These are phyloP conservation scores for Aspergillus oerlinghausenensis DNA, from an alignment of 2,329 filamentous ascomycete species.

Conservation along the genomic window DNA sequence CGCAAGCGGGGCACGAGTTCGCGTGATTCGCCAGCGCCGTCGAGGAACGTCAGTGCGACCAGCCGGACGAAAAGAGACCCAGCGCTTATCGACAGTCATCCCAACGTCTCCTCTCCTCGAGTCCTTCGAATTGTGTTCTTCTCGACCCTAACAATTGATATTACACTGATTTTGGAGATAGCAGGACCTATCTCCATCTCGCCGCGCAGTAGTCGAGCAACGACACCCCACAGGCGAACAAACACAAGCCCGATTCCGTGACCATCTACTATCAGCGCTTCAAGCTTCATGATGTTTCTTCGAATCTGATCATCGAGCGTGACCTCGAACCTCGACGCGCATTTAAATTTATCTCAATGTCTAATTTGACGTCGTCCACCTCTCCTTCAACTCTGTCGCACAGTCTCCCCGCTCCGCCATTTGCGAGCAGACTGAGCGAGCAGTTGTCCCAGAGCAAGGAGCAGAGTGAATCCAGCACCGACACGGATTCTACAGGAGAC, in stretches of 20 bases:
- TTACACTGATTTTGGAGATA: not conserved
- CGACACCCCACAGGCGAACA: not conserved
- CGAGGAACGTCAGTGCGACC: not conserved
- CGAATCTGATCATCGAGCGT: not conserved
- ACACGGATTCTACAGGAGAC: slow-evolving; percentile 7
- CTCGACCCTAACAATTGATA: not conserved
- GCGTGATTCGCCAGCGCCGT: not conserved
- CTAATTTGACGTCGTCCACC: slow-evolving; percentile 19
- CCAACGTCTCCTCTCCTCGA: not conserved
- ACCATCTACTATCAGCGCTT: not conserved
- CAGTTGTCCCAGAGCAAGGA: slow-evolving; percentile 28
- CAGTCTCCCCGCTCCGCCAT: slow-evolving; percentile 17
- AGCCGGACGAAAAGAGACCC: not conserved
- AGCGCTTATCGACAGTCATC: not conserved
- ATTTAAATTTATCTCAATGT: slow-evolving; percentile 2
- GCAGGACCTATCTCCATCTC: not conserved
- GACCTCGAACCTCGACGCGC: slow-evolving; percentile 7
- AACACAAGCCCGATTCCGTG: not conserved
- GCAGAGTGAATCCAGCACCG: slow-evolving; percentile 11
- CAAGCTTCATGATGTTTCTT: slow-evolving; percentile 2
- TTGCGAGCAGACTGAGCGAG: slow-evolving; percentile 36
- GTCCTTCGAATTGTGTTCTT: not conserved
- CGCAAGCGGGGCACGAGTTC: not conserved
- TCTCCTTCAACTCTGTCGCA: slow-evolving; percentile 18
- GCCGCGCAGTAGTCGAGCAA: not conserved